Evolutionary conservation across 2,329 filamentous ascomycete species (phyloP).

Genomic region (Penicillium sp.): DNA sequence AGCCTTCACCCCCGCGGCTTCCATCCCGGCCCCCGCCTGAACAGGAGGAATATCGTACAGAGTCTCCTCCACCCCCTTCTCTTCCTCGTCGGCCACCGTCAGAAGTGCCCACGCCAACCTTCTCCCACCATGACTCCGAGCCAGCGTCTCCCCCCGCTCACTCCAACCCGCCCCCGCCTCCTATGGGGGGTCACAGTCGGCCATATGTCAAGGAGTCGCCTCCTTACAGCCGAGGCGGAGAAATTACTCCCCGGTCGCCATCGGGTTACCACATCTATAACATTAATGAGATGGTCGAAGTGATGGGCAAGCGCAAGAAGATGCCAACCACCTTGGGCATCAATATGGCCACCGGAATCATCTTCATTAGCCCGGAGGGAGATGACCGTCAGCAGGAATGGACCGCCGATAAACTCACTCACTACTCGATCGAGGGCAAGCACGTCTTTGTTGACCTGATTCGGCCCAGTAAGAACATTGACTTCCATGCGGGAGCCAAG

Average conservation of each 20-base stretch:
- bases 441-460: conserved; percentile 95
- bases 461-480: conserved; percentile 84
- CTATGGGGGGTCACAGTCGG: conserved; percentile 30
- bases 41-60: conserved; percentile 52
- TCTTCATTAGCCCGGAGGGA: conserved; percentile 81
- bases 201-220: conserved; percentile 48
- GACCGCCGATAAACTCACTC: conserved; percentile 90
- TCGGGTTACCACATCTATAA: conserved; percentile 92
- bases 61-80: conserved; percentile 35
- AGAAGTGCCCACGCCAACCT: conserved; percentile 48
- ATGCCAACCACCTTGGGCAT: conserved; percentile 97
- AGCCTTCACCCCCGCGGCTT: conserved; percentile 31
- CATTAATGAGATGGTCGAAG: conserved; percentile 94
- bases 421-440: conserved; percentile 96
- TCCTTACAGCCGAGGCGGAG: conserved; percentile 48
- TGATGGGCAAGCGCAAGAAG: conserved; percentile 95
- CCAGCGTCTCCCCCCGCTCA: conserved; percentile 42
- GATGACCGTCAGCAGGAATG: conserved; percentile 87
- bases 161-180: conserved; percentile 12
- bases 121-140: conserved; percentile 54
- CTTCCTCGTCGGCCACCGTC: conserved; percentile 60
- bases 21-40: conserved; percentile 52
- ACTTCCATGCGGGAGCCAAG: conserved; percentile 95
- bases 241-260: conserved; percentile 54
- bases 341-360: conserved; percentile 78